Evolutionary conservation across 371 early-diverging fungal species (phyloP), one percentile per base, ranked within the genome.

Genomic region (Lichtheimia ornata): DNA sequence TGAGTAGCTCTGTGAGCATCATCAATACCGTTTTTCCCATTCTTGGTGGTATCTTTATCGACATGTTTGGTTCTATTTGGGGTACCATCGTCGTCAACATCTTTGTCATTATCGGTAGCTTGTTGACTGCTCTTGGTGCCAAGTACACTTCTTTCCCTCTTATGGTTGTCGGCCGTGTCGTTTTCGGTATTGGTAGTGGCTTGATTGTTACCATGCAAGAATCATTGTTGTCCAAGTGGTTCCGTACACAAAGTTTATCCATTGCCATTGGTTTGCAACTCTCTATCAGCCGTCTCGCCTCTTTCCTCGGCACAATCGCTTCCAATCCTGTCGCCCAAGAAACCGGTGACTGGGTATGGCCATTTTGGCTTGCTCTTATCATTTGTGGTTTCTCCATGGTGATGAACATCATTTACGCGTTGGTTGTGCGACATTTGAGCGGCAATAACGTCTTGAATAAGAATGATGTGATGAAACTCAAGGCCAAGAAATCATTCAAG

Each of bases 151-250:
- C 67, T 0, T 83, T 74, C 61, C 66, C 72, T 4, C 35, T 79
- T 9, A 74, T 85, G 75, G 71, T 85, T 2, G 72, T 74, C 25
- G 82, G 77, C 13, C 78, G 85, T 44, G 69, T 83, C 4, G 42
- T 83, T 14, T 83, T 82, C 56, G 85, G 84, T 41, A 74, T 85
- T 42, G 86, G 86, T 4, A 73, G 76, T 50, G 82, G 81, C 47
- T 61, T 79, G 18, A 80, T 85, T 63, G 82, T 84, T 11, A 82
- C 84, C 5, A 79, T 81, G 73, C 86, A 85, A 69, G 84, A 85
- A 65, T 80, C 84, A 6, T 66, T 85, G 4, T 62, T 85, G 6
- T 73, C 79, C 0, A 81, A 84, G 52, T 85, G 86, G 86, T 85
- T 85, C 69, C 72, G 84, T 51, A 75, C 73, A 14, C 64, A 68